phyloP scores from a whole-genome alignment of 495 filamentous ascomycete genomes.

The Hypoxylon intermedium region DNA sequence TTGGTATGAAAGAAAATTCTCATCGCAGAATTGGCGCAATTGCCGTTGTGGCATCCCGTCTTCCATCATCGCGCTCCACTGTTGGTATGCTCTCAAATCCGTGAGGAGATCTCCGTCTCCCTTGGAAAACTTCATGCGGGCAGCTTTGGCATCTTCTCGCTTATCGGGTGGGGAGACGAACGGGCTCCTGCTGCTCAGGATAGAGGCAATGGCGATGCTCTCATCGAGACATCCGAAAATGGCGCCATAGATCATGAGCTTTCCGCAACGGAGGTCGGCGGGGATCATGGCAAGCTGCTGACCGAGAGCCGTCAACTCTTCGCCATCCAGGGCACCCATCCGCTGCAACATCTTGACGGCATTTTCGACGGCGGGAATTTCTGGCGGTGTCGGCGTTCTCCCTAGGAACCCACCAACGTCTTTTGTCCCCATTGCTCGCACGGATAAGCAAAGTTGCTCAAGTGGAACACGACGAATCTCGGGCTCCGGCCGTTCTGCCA shows the following conservation, averaged over 20 bases:
- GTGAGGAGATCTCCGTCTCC: conserved; percentile 87
- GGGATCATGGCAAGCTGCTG: conserved; percentile 92
- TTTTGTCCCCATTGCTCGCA: conserved; percentile 89
- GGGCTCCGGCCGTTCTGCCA: conserved; percentile 89
- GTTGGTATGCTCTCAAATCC: conserved; percentile 81
- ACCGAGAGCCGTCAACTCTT: conserved; percentile 86
- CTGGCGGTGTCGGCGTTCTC: conserved; percentile 87
- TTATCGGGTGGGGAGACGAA: conserved; percentile 83
- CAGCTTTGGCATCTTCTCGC: conserved; percentile 81
- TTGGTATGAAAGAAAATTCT: conserved; percentile 83
- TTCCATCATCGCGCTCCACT: conserved; percentile 73
- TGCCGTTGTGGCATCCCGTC: conserved; percentile 63
- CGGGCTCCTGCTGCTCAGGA: conserved; percentile 82
- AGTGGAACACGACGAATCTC: conserved; percentile 92
- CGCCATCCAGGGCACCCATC: conserved; percentile 86
- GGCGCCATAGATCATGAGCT: conserved; percentile 93
- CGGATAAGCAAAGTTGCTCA: conserved; percentile 91
- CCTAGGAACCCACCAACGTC: conserved; percentile 83
- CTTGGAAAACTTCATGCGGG: conserved; percentile 72
- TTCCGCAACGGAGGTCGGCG: conserved; percentile 89
- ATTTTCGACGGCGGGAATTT: conserved; percentile 80
- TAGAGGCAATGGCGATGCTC: conserved; percentile 86
- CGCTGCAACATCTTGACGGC: conserved; percentile 77
- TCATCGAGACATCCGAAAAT: conserved; percentile 91
- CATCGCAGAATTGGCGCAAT: conserved; percentile 80